Evolutionary conservation across 306 rosid species (phyloP).

Genomic region (Acacia acuminata): DNA sequence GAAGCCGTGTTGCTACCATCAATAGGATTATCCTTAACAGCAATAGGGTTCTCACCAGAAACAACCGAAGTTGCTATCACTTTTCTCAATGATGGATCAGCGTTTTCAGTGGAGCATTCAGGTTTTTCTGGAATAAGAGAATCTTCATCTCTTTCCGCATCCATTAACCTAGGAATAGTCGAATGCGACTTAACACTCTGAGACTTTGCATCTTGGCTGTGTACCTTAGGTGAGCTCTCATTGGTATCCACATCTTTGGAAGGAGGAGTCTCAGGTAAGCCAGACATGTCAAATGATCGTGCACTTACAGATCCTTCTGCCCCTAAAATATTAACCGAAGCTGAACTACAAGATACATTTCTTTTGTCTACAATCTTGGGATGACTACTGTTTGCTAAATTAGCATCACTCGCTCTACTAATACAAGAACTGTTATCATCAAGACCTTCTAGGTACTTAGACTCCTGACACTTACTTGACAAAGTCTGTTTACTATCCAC

Average conservation of each 20-base stretch:
- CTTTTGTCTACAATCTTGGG: conserved; percentile 44
- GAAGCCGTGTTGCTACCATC: conserved; percentile 37
- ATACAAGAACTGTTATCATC: conserved; percentile 62
- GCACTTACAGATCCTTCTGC: conserved; percentile 50
- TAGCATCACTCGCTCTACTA: conserved; percentile 57
- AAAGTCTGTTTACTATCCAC: conserved; percentile 53
- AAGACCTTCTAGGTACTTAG: conserved; percentile 55
- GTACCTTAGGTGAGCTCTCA: conserved; percentile 40
- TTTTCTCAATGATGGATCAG: conserved; percentile 24
- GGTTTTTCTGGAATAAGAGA: conserved; percentile 23
- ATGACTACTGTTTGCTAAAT: conserved; percentile 40
- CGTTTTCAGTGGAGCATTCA: conserved; percentile 32
- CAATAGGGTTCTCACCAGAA: conserved; percentile 41
- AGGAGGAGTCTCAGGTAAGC: conserved; percentile 42
- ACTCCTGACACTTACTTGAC: conserved; percentile 40
- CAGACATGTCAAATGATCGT: conserved; percentile 41
- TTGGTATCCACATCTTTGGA: conserved; percentile 45
- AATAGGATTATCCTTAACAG: conserved; percentile 28
- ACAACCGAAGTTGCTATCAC: conserved; percentile 38
- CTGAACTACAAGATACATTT: conserved; percentile 44
- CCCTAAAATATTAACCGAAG: conserved; percentile 55
- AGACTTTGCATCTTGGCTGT: conserved; percentile 20
- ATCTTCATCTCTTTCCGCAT: background rate
- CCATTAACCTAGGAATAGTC: background rate
- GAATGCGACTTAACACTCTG: conserved; percentile 3